Evolutionary conservation across 1,284 basidiomycete genomes (phyloP), one percentile per base, ranked within the genome.

Genomic region (Leccinum proximum): DNA sequence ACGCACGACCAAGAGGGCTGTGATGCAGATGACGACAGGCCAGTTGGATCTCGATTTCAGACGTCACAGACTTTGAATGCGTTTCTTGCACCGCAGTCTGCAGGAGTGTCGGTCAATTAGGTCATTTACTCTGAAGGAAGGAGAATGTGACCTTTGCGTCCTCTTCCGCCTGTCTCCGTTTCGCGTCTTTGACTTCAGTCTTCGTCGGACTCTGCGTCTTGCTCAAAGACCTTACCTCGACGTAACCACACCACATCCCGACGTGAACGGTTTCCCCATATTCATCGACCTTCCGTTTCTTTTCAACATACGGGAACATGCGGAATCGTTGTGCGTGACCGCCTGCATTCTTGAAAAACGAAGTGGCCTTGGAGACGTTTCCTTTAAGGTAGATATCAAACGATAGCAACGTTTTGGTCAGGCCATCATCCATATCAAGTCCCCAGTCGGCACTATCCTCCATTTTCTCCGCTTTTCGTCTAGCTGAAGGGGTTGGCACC

Each of bases 351-450:
- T 93, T 93, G 81, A 95, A 94, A 77, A 96, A 96, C 2, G 88
- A 88, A 0, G 87, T 91, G 26, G 88, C 82, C 67, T 91, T 91
- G 58, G 89, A 89, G 45, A 95, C 89, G 72, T 96, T 93, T 6
- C 96, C 97, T 75, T 97, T 97, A 67, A 99, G 83, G 77, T 95
- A 99, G 70, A 99, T 97, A 76, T 99, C 97, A 72, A 92, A 98
- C 2, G 93, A 95, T 66, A 96, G 81, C 67, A 91, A 79, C 62
- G 90, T 87, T 71, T 88, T 89, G 10, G 86, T 86, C 60, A 87
- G 71, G 2, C 86, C 87, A 65, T 92, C 91, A 64, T 93, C 91
- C 45, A 83, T 83, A 67, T 92, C 90, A 63, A 89, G 74, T 33
- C 78, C 81, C 89, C 89, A 92, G 70, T 90, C 90, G 9, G 79